These are phyloP conservation scores for Fragosphaeria purpurea DNA, from an alignment of 2,329 filamentous ascomycete genomes.

Conservation along the genomic window DNA sequence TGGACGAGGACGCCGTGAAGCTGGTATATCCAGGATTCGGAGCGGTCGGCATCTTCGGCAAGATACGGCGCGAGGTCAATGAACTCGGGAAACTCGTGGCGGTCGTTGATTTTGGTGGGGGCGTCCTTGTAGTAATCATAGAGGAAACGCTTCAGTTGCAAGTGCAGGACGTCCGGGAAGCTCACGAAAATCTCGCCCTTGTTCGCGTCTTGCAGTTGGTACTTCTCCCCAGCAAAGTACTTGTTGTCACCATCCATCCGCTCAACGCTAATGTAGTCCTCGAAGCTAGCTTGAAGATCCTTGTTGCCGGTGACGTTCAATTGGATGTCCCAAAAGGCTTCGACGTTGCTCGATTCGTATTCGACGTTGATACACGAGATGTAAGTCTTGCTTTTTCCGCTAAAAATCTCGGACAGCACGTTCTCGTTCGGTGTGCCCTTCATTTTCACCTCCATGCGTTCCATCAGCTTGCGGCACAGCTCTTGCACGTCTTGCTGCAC, in stretches of 20 bases:
- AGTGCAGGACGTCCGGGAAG: constrained; percentile 86
- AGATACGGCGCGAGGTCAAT: constrained; percentile 84
- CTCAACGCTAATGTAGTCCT: constrained; percentile 92
- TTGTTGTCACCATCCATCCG: constrained; percentile 98
- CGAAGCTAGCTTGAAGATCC: constrained; percentile 86
- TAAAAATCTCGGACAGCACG: constrained; percentile 80
- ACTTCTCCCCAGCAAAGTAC: constrained; percentile 83
- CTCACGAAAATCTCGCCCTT: constrained; percentile 96
- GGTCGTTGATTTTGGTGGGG: constrained; percentile 98
- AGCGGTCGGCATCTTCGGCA: constrained; percentile 73
- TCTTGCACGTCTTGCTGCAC: constrained; percentile 99
- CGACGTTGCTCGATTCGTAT: constrained; percentile 88
- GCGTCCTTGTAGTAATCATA: constrained; percentile 93
- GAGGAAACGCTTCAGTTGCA: constrained; percentile 95
- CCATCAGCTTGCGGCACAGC: constrained; percentile 91
- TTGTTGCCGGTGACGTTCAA: constrained; percentile 93
- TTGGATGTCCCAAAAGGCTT: constrained; percentile 99
- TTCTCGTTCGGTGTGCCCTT: constrained; percentile 91
- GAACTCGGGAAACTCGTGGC: constrained; percentile 77
- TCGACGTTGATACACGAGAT: constrained; percentile 98
- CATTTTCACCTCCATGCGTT: constrained; percentile 95
- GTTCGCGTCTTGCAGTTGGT: constrained; percentile 89
- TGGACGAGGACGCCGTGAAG: constrained; percentile 93
- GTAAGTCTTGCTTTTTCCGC: constrained; percentile 97
- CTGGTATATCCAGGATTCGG: constrained; percentile 84